These are phyloP conservation scores for Tinospora cordifolia DNA, from an alignment of 164 flowering plant species.

Conservation along the genomic window DNA sequence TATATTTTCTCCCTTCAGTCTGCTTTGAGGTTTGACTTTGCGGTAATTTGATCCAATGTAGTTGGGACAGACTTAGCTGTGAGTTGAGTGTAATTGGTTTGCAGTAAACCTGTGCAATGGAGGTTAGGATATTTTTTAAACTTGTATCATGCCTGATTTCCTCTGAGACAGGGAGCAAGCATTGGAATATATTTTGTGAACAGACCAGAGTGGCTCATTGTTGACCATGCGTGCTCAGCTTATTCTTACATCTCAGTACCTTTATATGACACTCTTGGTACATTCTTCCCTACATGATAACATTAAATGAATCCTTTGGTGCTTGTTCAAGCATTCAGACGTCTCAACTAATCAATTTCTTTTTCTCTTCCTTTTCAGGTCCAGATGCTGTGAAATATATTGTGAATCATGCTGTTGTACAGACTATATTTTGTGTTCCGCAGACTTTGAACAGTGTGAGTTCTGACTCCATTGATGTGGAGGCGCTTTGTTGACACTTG, in stretches of 20 bases:
- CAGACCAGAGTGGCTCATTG: conserved; percentile 95
- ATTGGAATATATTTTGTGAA: conserved; percentile 86
- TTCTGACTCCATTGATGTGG: conserved; percentile 8
- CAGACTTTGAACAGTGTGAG: conserved; percentile 66
- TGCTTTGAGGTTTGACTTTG: conserved; percentile 5
- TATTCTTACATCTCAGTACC: conserved; percentile 92
- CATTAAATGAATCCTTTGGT: background rate
- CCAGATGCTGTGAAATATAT: conserved; percentile 88
- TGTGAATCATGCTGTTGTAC: conserved; percentile 63
- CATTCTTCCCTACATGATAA: conserved; percentile 14
- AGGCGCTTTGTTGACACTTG: background rate
- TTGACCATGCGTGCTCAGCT: conserved; percentile 98
- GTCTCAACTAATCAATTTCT: background rate
- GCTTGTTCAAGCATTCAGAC: background rate
- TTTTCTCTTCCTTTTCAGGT: conserved; percentile 37
- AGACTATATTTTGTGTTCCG: conserved; percentile 81
- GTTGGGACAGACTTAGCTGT: too few species aligned
- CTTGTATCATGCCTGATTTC: background rate
- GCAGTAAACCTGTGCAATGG: background rate
- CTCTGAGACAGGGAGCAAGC: conserved; percentile 54
- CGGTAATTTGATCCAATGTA: too few species aligned
- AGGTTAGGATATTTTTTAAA: background rate
- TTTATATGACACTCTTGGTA: conserved; percentile 95
- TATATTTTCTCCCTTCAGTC: background rate
- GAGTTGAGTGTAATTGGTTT: background rate